A percentile compares a stretch with the other conserved stretches of the same genome.
Evolutionary conservation across 805 yeast species (phyloP).

Genomic region (Nakazawaea holstii): DNA sequence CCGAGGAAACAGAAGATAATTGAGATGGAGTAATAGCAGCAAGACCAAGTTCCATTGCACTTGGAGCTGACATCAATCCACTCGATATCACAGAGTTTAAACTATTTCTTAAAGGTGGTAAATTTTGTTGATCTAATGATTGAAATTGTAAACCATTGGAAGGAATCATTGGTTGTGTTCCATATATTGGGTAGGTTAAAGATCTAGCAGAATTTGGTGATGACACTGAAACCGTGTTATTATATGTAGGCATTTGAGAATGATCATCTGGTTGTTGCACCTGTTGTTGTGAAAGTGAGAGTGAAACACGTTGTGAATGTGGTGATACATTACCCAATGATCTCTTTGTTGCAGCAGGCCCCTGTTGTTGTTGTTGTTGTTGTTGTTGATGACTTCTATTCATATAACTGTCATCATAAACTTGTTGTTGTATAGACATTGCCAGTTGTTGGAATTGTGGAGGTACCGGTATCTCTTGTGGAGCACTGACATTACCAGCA

Average conservation of each 20-base stretch:
- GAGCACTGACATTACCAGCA: background rate
- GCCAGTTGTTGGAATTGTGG: background rate
- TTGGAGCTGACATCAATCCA: background rate
- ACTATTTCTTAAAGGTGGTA: conserved; percentile 6
- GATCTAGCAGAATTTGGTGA: conserved; percentile 10
- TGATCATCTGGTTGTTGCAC: background rate
- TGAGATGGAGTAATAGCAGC: conserved; percentile 3
- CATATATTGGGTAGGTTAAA: conserved; percentile 3
- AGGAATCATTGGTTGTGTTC: conserved; percentile 1
- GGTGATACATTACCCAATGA: conserved; percentile 7
- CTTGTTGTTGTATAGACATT: background rate
- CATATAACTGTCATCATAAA: background rate
- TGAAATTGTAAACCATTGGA: conserved; percentile 3
- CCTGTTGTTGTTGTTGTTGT: background rate
- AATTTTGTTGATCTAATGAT: conserved; percentile 2
- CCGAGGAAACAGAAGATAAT: conserved; percentile 1
- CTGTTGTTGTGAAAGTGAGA: conserved; percentile 1
- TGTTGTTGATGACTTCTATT: background rate
- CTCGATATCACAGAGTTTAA: background rate
- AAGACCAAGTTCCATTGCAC: conserved; percentile 1
- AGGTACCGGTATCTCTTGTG: background rate
- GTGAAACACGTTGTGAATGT: conserved; percentile 3
- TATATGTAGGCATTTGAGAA: conserved; percentile 20
- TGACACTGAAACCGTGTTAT: conserved; percentile 8
- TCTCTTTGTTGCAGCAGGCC: background rate